Conservation (phyloP, 768 basidiomycete genomes). For the Tricholoma hemisulphureum region DNA sequence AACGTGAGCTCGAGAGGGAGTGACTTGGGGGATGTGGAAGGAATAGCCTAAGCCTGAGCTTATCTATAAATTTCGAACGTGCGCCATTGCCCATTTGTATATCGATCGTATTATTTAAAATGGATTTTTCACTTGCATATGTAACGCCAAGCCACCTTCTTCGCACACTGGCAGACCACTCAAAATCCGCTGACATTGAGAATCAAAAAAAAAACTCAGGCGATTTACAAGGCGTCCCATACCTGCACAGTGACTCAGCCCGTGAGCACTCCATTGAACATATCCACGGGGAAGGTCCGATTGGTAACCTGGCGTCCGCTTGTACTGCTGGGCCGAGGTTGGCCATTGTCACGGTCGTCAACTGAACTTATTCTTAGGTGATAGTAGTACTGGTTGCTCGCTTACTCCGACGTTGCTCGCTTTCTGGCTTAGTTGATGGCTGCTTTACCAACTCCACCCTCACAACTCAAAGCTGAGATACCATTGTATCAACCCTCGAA, state of each 20-base stretch:
- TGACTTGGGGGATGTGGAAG: background rate
- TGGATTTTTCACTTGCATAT: too few species aligned
- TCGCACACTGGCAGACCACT: background rate
- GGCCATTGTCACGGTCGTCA: too few species aligned
- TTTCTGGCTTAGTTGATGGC: background rate
- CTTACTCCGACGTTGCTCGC: too few species aligned
- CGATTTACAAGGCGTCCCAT: too few species aligned
- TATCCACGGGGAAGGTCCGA: background rate
- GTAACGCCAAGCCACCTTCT: background rate
- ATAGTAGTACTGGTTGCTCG: too few species aligned
- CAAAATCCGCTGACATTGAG: too few species aligned
- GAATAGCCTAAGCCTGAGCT: background rate
- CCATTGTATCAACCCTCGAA: conserved; percentile 46
- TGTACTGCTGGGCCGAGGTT: too few species aligned
- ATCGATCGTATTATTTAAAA: background rate
- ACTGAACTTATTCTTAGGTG: too few species aligned
- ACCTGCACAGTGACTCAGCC: too few species aligned
- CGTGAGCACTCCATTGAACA: too few species aligned
- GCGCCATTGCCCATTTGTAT: background rate
- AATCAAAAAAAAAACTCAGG: too few species aligned
- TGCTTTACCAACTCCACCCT: conserved; percentile 5
- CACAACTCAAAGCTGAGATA: conserved; percentile 13
- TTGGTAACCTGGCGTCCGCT: too few species aligned
- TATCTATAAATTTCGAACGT: background rate
- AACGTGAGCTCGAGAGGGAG: conserved; percentile 34